phyloP scores from a whole-genome alignment of 106 monocot species.

The Phalaenopsis aphrodite region DNA sequence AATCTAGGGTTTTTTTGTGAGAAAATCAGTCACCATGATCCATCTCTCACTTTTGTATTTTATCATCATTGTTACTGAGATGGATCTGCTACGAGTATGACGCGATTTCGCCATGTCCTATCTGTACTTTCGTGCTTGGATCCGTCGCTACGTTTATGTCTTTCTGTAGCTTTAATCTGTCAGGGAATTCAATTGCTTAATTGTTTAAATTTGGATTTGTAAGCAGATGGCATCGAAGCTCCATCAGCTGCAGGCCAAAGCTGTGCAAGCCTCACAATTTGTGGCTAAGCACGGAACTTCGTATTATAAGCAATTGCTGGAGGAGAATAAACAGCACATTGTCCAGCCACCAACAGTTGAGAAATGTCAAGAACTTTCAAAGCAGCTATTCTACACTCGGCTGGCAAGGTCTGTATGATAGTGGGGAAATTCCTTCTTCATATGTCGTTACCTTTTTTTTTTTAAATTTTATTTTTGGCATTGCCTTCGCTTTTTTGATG shows the following conservation, averaged over 20 bases:
- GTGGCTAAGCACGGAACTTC: slow-evolving; percentile 12
- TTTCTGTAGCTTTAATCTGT: neutral
- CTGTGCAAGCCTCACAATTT: slow-evolving; percentile 8
- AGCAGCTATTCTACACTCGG: slow-evolving; percentile 15
- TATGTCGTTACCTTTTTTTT: neutral
- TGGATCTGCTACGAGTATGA: neutral
- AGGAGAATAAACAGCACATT: slow-evolving; percentile 15
- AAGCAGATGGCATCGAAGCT: slow-evolving; percentile 18
- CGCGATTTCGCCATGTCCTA: neutral
- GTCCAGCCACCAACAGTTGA: slow-evolving; percentile 11
- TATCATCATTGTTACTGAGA: neutral
- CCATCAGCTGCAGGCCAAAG: slow-evolving; percentile 11
- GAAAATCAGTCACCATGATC: neutral
- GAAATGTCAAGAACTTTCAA: slow-evolving; percentile 13
- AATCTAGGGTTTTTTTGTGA: slow-evolving; percentile 4
- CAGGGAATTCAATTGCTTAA: neutral
- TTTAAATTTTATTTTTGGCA: neutral
- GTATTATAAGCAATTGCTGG: slow-evolving; percentile 15
- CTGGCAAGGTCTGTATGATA: slow-evolving; percentile 5
- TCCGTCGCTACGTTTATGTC: neutral
- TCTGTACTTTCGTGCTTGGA: neutral
- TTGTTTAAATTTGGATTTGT: neutral
- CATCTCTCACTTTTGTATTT: neutral
- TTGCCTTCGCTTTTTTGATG: neutral
- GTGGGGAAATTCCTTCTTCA: neutral